phyloP scores from a whole-genome alignment of 202 grass and related monocot genomes.

The Zizania palustris region DNA sequence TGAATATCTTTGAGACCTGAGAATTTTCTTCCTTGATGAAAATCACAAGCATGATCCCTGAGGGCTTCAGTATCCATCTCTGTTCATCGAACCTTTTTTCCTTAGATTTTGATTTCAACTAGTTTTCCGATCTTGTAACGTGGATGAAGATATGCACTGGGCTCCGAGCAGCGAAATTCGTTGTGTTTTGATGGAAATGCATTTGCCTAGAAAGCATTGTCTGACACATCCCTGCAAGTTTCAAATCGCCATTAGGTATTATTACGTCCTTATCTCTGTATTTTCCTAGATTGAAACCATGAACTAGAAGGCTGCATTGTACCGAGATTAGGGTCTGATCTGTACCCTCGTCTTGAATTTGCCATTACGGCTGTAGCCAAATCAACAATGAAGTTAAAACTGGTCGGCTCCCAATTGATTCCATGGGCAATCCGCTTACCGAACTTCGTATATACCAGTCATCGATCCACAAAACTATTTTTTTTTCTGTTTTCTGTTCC shows the following conservation, averaged over 20 bases:
- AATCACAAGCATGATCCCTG: slow-evolving; percentile 71
- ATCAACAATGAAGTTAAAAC: slow-evolving; percentile 56
- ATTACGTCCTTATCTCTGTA: not conserved
- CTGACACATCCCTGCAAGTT: slow-evolving; percentile 32
- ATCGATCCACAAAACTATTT: rapidly evolving
- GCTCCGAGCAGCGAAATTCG: slow-evolving; percentile 71
- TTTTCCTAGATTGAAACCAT: not conserved
- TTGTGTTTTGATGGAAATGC: slow-evolving; percentile 74
- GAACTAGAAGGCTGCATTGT: slow-evolving; percentile 46
- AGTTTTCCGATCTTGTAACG: too few relatives aligned
- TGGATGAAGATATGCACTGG: slow-evolving; percentile 98
- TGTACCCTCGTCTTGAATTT: slow-evolving; percentile 39
- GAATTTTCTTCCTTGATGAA: slow-evolving; percentile 66
- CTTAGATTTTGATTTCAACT: not conserved
- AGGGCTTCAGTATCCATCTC: too few relatives aligned
- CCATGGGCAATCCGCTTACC: slow-evolving; percentile 60
- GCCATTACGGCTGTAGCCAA: slow-evolving; percentile 56
- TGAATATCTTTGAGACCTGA: slow-evolving; percentile 99
- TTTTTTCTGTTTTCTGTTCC: not conserved
- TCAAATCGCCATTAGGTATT: not conserved
- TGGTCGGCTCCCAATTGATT: slow-evolving; percentile 43
- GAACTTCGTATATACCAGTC: slow-evolving; percentile 37
- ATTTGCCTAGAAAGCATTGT: slow-evolving; percentile 94
- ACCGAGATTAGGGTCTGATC: slow-evolving; percentile 44
- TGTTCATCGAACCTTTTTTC: too few relatives aligned